phyloP scores from a whole-genome alignment of 176 grass and related monocot genomes.

The Cenchrus purpureus region DNA sequence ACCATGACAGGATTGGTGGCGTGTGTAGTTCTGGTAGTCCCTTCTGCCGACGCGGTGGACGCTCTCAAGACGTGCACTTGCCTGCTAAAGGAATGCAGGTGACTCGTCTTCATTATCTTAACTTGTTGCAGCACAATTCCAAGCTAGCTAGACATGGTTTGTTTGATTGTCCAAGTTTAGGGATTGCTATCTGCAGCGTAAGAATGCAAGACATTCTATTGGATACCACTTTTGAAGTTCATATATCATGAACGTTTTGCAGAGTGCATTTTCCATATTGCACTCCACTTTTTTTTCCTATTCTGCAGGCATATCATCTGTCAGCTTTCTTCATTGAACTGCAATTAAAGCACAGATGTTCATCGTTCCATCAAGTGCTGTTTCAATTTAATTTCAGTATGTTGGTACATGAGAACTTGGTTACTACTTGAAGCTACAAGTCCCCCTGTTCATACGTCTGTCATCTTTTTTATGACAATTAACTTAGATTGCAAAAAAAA shows the following conservation, averaged over 20 bases:
- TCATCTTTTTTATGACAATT: slow-evolving; percentile 5
- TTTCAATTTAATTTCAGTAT: neutral
- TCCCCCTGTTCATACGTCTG: neutral
- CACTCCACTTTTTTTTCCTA: neutral
- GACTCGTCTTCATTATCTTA: neutral
- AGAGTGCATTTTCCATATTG: slow-evolving; percentile 4
- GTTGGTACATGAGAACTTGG: neutral
- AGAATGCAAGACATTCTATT: neutral
- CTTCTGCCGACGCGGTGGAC: slow-evolving; percentile 75
- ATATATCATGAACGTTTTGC: neutral
- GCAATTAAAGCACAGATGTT: neutral
- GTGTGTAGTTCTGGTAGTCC: slow-evolving; percentile 63
- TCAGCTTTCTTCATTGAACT: slow-evolving; percentile 7
- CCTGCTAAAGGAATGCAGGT: slow-evolving; percentile 99
- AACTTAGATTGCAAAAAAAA: neutral
- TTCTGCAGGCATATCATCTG: neutral
- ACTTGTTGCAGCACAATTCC: neutral
- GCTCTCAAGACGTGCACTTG: slow-evolving; percentile 95
- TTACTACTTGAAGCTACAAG: neutral
- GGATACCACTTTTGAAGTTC: neutral
- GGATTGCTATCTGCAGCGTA: neutral
- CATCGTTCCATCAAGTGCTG: neutral
- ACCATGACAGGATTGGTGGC: slow-evolving; percentile 66
- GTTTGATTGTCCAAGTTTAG: neutral
- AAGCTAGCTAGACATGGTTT: neutral